phyloP scores from a whole-genome alignment of 1,139 yeast species.

The Meyerozyma smithsonii region DNA sequence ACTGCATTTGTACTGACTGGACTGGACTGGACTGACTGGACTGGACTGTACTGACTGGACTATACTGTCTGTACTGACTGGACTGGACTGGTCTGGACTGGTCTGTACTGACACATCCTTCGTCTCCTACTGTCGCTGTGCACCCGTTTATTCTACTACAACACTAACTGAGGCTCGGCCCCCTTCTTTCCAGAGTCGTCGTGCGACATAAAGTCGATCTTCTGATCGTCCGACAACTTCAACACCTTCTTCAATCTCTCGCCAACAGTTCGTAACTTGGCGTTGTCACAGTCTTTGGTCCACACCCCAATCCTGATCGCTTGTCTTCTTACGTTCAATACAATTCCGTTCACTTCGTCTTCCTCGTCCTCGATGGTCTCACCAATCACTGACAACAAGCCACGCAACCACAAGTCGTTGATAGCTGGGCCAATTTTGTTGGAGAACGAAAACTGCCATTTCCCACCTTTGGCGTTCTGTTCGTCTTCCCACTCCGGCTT shows the following conservation, averaged over 20 bases:
- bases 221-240: constrained; percentile 61
- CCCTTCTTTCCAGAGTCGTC: constrained; percentile 45
- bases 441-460: constrained; percentile 74
- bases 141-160: constrained; percentile 15
- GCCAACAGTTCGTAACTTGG: constrained; percentile 66
- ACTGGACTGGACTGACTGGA: too few species aligned
- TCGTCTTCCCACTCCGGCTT: constrained; percentile 99
- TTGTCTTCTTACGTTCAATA: constrained; percentile 79
- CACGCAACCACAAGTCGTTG: constrained; percentile 91
- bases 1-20: too few species aligned
- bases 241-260: constrained; percentile 78
- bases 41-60: too few species aligned
- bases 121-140: neutral
- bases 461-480: constrained; percentile 86
- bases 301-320: constrained; percentile 87
- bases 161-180: constrained; percentile 37
- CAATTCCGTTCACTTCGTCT: constrained; percentile 92
- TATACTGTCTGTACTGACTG: too few species aligned
- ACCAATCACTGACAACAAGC: constrained; percentile 88
- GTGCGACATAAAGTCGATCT: constrained; percentile 74
- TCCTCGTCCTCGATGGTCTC: constrained; percentile 91
- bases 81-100: too few species aligned
- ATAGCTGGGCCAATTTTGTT: constrained; percentile 62
- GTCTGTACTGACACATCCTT: too few species aligned
- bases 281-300: constrained; percentile 79